Evolutionary conservation across 129 eudicot species (phyloP), one percentile per base, ranked within the genome.

Genomic region (Rutidosis leptorrhynchoides): DNA sequence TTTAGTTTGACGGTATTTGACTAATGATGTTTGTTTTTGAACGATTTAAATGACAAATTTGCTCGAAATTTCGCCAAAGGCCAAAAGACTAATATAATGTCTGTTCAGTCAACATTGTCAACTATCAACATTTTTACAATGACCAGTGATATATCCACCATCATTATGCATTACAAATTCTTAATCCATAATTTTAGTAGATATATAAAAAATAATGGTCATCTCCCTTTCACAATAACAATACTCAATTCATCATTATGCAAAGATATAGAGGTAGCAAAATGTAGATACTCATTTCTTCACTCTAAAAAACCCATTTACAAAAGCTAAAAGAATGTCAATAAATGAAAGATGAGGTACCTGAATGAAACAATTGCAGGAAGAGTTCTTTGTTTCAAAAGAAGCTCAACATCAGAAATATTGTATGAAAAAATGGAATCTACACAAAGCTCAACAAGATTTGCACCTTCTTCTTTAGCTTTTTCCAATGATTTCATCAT

Each of bases 391-490:
- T 68, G 87, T 22, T 46, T 71, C 9, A 87, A 42, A 35, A 87
- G 80, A 27, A 62, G 65, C 80, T 81, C 82, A 62, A 81, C 65
- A 58, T 87, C 83, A 4, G 90, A 79, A 48, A 86, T 43, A 70
- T 73, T 71, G 27, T 73, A 79, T 63, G 63, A 58, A 22, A 81
- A 55, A 49, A 83, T 65, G 63, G 85, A 83, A 48, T 77, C 82
- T 23, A 87, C 60, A 74, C 80, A 81, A 43, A 87, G 85, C 57
- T 87, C 90, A 56, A 81, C 90, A 65, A 87, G 83, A 77, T 87
- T 84, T 33, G 90, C 90, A 53, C 95, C 95, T 81, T 87, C 80
- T 81, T 72, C 73, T 72, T 80, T 87, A 37, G 90, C 95, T 64
- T 68, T 73, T 69, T 72, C 82, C 70, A 81, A 79, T 25, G 85